These are phyloP conservation scores for Globisporangium nagaii DNA, from an alignment of 352 stramenopile genomes.

Conservation along the genomic window DNA sequence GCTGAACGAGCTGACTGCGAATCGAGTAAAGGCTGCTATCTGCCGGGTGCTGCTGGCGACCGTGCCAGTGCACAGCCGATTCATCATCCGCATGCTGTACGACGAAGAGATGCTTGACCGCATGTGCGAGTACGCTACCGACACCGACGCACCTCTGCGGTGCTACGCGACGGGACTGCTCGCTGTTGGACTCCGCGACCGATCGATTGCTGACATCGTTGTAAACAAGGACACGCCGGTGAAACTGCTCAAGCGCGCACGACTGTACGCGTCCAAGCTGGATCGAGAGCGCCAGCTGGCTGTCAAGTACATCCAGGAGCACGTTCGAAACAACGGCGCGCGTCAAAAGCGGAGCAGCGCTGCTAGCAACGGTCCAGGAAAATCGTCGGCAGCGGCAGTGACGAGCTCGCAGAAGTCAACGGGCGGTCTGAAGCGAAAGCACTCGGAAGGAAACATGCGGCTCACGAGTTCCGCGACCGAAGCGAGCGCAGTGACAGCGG, in stretches of 20 bases:
- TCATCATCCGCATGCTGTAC: conserved; percentile 67
- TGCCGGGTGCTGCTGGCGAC: conserved; percentile 75
- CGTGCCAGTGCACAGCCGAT: conserved; percentile 61
- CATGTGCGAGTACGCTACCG: conserved; percentile 62
- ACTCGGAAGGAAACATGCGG: conserved; percentile 24
- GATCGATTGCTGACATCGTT: conserved; percentile 72
- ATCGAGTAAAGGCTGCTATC: conserved; percentile 57
- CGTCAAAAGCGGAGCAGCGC: conserved; percentile 28
- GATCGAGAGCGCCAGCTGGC: conserved; percentile 61
- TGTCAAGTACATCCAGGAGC: conserved; percentile 76
- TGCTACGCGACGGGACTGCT: conserved; percentile 78
- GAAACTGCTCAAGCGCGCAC: conserved; percentile 65
- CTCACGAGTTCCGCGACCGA: conserved; percentile 15
- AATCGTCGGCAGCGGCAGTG: background rate
- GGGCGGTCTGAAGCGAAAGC: conserved; percentile 35
- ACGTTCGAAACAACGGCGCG: conserved; percentile 27
- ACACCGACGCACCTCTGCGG: conserved; percentile 44
- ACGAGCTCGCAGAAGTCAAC: background rate
- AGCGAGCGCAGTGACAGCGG: conserved; percentile 13
- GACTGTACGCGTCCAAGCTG: conserved; percentile 74
- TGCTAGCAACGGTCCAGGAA: conserved; percentile 7
- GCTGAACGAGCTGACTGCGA: conserved; percentile 47
- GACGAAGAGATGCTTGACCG: conserved; percentile 78
- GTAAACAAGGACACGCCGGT: conserved; percentile 77
- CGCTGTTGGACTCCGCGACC: conserved; percentile 69